Conservation (phyloP, 2,329 filamentous ascomycete genomes). For the Fusarium pseudoanthophilum region DNA sequence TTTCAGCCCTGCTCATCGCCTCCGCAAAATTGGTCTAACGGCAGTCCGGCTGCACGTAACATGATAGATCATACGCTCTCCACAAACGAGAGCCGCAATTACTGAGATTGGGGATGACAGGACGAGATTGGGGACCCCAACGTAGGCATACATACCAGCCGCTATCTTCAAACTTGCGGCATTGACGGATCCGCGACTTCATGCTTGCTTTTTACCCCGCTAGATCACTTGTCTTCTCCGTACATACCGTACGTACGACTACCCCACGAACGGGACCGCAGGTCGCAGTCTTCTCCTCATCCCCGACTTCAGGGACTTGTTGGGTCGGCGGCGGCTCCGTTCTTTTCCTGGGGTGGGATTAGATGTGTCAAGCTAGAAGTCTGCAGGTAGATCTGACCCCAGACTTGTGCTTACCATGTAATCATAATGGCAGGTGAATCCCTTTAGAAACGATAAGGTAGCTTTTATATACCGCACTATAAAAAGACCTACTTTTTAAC, state of each 20-base stretch:
- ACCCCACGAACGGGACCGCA: conserved; percentile 40
- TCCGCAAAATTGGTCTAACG: neutral
- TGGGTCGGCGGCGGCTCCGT: conserved; percentile 30
- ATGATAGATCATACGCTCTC: conserved; percentile 26
- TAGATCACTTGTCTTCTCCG: conserved; percentile 24
- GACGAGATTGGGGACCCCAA: neutral
- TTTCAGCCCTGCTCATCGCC: conserved; percentile 13
- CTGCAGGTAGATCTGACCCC: conserved; percentile 35
- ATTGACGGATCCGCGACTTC: conserved; percentile 34
- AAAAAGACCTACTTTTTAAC: no score
- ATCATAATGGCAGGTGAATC: conserved; percentile 7
- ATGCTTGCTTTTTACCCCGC: conserved; percentile 36
- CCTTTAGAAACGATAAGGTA: no score
- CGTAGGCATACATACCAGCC: conserved; percentile 11
- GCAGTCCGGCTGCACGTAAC: conserved; percentile 16
- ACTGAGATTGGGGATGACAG: conserved; percentile 31
- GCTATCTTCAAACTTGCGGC: conserved; percentile 2
- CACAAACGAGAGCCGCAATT: conserved; percentile 37
- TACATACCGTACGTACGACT: conserved; percentile 20
- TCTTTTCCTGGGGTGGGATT: conserved; percentile 19
- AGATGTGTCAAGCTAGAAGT: conserved; percentile 13
- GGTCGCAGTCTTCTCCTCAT: conserved; percentile 35
- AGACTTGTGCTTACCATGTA: conserved; percentile 20
- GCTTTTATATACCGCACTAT: no score
- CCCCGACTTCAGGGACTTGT: conserved; percentile 28